A percentile compares a stretch with the other conserved stretches of the same genome.
phyloP scores from a whole-genome alignment of 257 asterid species.

The Forsythia viridissima region DNA sequence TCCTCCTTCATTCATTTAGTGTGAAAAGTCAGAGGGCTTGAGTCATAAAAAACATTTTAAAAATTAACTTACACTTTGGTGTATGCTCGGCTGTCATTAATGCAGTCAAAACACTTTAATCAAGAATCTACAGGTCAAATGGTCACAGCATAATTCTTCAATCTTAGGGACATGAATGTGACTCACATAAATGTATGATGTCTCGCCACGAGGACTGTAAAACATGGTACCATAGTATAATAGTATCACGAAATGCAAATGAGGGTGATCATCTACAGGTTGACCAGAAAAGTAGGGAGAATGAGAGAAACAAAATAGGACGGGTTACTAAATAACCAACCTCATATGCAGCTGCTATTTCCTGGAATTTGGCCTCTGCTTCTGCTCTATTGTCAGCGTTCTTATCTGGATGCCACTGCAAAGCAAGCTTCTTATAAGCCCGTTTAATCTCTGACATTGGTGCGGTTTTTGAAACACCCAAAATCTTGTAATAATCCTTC shows the following conservation, averaged over 20 bases:
- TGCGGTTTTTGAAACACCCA: slow-evolving; percentile 74
- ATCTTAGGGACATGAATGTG: background rate
- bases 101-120: background rate
- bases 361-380: slow-evolving; percentile 87
- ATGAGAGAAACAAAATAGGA: background rate
- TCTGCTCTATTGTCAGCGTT: slow-evolving; percentile 87
- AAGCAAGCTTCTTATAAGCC: slow-evolving; percentile 93
- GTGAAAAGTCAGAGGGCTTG: background rate
- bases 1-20: background rate
- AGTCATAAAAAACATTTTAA: background rate
- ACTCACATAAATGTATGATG: background rate
- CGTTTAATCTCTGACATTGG: slow-evolving; percentile 78
- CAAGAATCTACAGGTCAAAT: background rate
- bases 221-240: background rate
- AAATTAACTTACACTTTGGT: background rate
- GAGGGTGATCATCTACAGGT: background rate
- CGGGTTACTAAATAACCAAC: slow-evolving; percentile 34
- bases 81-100: background rate
- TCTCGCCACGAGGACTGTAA: background rate
- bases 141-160: background rate
- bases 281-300: background rate
- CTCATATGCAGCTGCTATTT: slow-evolving; percentile 99
- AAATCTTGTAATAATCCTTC: slow-evolving; percentile 96
- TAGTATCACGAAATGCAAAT: background rate
- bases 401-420: slow-evolving; percentile 98